Evolutionary conservation across 352 stramenopile genomes (phyloP), one percentile per base, ranked within the genome.

Genomic region (Thraustochytrium sp.): DNA sequence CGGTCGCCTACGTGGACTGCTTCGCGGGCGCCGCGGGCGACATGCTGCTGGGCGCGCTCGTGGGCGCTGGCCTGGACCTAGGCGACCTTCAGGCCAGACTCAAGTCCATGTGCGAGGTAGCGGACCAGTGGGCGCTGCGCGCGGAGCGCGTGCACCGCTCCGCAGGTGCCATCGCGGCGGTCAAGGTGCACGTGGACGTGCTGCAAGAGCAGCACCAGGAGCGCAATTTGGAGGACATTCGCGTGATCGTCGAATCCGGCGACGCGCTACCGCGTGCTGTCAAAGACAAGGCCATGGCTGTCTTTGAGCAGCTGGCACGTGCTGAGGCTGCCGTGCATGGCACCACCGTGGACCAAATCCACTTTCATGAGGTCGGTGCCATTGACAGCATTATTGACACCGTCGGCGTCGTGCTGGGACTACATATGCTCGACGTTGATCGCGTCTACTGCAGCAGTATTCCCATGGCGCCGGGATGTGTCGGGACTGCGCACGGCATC

Each of bases 361-460:
- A 98, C 86, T 99, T 99, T 87, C 96, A 99, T 86, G 96, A 99
- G 88, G 96, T 99, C 4, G 96, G 96, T 31, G 94, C 95, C 23
- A 95, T 98, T 83, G 95, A 98, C 89, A 97, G 92, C 82, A 98
- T 98, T 86, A 89, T 98, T 34, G 95, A 99, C 88, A 98, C 95
- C 5, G 93, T 98, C 54, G 96, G 96, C 0, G 96, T 92, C 0
- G 89, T 98, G 40, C 84, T 98, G 11, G 95, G 94, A 0, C 86
- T 99, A 34, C 90, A 98, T 86, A 73, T 97, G 78, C 89, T 98
- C 4, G 92, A 90, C 37, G 93, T 98, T 2, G 90, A 94, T 51
- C 86, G 96, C 48, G 92, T 96, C 38, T 92, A 93, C 84, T 91
- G 87, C 65, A 93, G 91, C 13, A 88, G 91, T 26, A 76, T 96